phyloP scores from a whole-genome alignment of 176 grass and related monocot species.

The Poa pratensis region DNA sequence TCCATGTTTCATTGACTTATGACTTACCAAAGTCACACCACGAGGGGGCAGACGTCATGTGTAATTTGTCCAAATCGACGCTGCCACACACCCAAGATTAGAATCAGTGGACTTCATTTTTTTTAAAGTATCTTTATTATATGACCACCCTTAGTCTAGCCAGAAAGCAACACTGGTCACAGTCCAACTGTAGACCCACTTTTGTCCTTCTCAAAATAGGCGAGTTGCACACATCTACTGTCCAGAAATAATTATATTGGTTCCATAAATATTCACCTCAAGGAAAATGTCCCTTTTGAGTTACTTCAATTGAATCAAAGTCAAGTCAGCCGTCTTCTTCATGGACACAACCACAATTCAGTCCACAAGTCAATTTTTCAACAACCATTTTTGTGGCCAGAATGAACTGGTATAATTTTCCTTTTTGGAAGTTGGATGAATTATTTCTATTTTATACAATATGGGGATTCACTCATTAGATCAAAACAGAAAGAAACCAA shows the following conservation, averaged over 20 bases:
- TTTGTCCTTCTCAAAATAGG: constrained; percentile 19
- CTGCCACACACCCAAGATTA: background rate
- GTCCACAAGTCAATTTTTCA: constrained; percentile 18
- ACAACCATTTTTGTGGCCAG: background rate
- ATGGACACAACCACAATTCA: background rate
- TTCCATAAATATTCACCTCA: background rate
- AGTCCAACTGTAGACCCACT: background rate
- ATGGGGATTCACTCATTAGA: background rate
- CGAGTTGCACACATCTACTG: background rate
- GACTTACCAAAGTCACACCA: background rate
- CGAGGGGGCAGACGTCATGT: background rate
- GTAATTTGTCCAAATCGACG: background rate
- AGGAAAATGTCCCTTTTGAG: background rate
- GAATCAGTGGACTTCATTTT: background rate
- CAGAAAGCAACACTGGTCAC: background rate
- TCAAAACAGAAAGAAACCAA: background rate
- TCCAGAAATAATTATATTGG: background rate
- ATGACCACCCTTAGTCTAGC: background rate
- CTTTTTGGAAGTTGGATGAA: background rate
- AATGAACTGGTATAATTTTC: background rate
- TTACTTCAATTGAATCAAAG: constrained; percentile 4
- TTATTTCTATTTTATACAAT: no score
- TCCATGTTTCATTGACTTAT: background rate
- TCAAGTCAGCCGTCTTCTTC: constrained; percentile 3
- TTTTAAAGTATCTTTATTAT: background rate